Conservation (phyloP, 805 yeast species). For the Lachancea thermotolerans region DNA sequence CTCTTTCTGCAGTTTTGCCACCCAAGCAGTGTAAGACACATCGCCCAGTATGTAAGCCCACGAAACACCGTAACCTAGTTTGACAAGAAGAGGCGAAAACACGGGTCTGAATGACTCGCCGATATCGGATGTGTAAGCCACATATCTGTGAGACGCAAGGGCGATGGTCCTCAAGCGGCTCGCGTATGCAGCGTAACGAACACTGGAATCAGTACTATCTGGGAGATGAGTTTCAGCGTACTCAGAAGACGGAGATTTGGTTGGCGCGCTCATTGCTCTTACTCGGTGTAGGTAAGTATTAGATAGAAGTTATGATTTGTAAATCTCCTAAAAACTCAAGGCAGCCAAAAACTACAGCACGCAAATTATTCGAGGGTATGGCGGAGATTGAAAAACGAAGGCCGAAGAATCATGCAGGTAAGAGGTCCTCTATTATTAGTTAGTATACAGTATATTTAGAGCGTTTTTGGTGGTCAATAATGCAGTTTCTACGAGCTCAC, state of each 20-base stretch:
- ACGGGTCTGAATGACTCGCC: conserved; percentile 85
- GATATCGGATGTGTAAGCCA: conserved; percentile 80
- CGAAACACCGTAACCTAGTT: conserved; percentile 60
- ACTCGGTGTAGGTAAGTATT: background rate
- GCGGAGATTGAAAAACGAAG: no score
- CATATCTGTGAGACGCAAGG: conserved; percentile 69
- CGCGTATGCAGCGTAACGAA: conserved; percentile 81
- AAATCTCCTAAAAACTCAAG: background rate
- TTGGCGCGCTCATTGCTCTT: background rate
- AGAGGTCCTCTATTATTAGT: background rate
- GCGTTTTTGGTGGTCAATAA: background rate
- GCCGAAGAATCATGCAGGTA: no score
- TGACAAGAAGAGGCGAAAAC: conserved; percentile 62
- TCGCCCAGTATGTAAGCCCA: conserved; percentile 75
- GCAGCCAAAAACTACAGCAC: background rate
- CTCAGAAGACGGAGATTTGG: background rate
- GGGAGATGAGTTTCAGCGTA: conserved; percentile 7
- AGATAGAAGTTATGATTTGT: background rate
- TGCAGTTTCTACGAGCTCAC: conserved; percentile 15
- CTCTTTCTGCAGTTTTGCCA: conserved; percentile 55
- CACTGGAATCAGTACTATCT: conserved; percentile 40
- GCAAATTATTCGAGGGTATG: background rate
- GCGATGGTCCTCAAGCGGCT: conserved; percentile 65
- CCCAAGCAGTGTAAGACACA: conserved; percentile 69
- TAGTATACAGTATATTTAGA: background rate